These are phyloP conservation scores for Saccharomycopsis fibuligera DNA, from an alignment of 805 yeast genomes.

Conservation along the genomic window DNA sequence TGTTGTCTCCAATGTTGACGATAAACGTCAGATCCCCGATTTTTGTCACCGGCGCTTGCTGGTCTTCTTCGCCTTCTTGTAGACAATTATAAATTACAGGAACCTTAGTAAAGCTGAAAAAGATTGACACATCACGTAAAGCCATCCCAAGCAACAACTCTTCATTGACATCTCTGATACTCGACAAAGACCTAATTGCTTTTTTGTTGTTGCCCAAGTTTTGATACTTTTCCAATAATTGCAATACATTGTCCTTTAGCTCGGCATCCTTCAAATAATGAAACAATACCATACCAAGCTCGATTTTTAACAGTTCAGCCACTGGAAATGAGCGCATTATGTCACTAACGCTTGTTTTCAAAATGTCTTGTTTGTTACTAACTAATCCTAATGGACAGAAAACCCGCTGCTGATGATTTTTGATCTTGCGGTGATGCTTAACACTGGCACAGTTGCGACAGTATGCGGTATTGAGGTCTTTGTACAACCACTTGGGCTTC, in stretches of 20 bases:
- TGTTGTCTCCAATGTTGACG: too few relatives aligned
- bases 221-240: slow-evolving; percentile 30
- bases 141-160: slow-evolving; percentile 46
- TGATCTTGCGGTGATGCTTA: slow-evolving; percentile 26
- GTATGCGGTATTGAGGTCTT: slow-evolving; percentile 37
- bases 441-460: slow-evolving; percentile 52
- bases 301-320: too few relatives aligned
- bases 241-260: slow-evolving; percentile 28
- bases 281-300: too few relatives aligned
- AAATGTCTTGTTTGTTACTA: slow-evolving; percentile 18
- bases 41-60: too few relatives aligned
- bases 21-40: too few relatives aligned
- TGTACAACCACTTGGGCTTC: slow-evolving; percentile 55
- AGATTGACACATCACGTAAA: slow-evolving; percentile 49
- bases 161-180: slow-evolving; percentile 30
- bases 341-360: neutral
- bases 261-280: too few relatives aligned
- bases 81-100: too few relatives aligned
- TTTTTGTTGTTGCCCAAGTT: slow-evolving; percentile 26
- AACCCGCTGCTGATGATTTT: too few relatives aligned
- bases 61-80: too few relatives aligned
- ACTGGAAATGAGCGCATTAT: slow-evolving; percentile 25
- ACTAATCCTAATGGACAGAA: slow-evolving; percentile 46
- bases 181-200: slow-evolving; percentile 27
- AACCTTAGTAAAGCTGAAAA: slow-evolving; percentile 24